These are phyloP conservation scores for Clitopilus hobsonii DNA, from an alignment of 768 basidiomycete genomes.

Conservation along the genomic window DNA sequence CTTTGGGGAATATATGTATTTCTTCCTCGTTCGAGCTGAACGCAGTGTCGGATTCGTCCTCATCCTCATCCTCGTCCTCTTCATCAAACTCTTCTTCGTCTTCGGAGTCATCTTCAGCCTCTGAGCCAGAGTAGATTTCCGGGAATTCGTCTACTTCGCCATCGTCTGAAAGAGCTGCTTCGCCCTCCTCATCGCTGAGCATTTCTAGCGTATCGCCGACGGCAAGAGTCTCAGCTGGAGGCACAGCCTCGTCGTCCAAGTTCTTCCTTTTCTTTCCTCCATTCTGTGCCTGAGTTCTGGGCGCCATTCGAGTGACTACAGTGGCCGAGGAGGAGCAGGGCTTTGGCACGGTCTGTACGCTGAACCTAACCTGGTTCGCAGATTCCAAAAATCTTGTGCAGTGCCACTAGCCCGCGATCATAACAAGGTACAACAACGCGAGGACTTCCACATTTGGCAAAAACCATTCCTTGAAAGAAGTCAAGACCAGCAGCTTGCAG, in stretches of 20 bases:
- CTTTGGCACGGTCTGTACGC: conserved; percentile 9
- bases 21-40: conserved; percentile 38
- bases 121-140: conserved; percentile 53
- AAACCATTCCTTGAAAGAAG: neutral
- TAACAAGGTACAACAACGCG: conserved; percentile 24
- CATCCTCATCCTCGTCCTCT: conserved; percentile 36
- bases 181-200: conserved; percentile 61
- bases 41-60: conserved; percentile 23
- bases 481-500: neutral
- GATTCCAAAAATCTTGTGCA: conserved; percentile 17
- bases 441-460: conserved; percentile 1
- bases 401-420: conserved; percentile 16
- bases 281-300: conserved; percentile 24
- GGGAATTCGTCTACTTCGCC: conserved; percentile 72
- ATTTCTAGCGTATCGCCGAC: conserved; percentile 57
- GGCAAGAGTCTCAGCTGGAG: conserved; percentile 23
- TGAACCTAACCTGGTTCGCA: neutral
- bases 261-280: conserved; percentile 58
- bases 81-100: conserved; percentile 31
- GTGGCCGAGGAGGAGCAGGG: conserved; percentile 1
- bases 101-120: conserved; percentile 21
- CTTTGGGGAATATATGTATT: conserved; percentile 55
- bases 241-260: conserved; percentile 31
- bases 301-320: conserved; percentile 25
- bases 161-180: conserved; percentile 45